Conservation (phyloP, 345 rosid genomes). For the Aurinia saxatilis region DNA sequence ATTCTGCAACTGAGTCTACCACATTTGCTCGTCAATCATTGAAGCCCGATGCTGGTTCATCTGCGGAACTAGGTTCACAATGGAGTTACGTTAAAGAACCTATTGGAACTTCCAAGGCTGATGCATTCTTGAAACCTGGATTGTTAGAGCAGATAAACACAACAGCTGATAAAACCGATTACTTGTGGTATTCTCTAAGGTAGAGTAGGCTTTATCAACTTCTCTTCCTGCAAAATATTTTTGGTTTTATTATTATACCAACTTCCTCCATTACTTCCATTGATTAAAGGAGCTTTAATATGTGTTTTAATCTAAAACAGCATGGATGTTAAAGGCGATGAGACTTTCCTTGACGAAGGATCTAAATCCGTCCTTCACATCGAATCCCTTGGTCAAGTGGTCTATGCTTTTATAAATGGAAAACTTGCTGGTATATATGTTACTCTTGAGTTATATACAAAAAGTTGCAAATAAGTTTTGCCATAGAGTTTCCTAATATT, state of each 20-base stretch:
- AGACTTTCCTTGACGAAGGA: slow-evolving; percentile 55
- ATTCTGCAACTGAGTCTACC: slow-evolving; percentile 52
- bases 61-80: slow-evolving; percentile 35
- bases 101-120: slow-evolving; percentile 62
- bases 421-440: slow-evolving; percentile 55
- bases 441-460: background rate
- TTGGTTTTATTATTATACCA: too few relatives aligned
- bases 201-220: slow-evolving; percentile 13
- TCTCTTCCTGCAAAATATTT: slow-evolving; percentile 1
- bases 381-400: slow-evolving; percentile 80
- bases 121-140: slow-evolving; percentile 58
- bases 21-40: slow-evolving; percentile 40
- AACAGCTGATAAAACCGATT: slow-evolving; percentile 80
- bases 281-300: background rate
- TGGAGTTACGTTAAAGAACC: slow-evolving; percentile 90
- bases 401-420: slow-evolving; percentile 72
- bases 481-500: background rate
- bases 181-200: slow-evolving; percentile 92
- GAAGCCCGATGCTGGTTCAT: slow-evolving; percentile 38
- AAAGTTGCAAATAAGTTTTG: background rate
- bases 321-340: slow-evolving; percentile 40
- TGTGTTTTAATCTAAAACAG: slow-evolving; percentile 30
- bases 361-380: slow-evolving; percentile 68
- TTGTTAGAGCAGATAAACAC: slow-evolving; percentile 82
- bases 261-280: too few relatives aligned